phyloP scores from a whole-genome alignment of 208 protist species.

The Trypanosoma mega region DNA sequence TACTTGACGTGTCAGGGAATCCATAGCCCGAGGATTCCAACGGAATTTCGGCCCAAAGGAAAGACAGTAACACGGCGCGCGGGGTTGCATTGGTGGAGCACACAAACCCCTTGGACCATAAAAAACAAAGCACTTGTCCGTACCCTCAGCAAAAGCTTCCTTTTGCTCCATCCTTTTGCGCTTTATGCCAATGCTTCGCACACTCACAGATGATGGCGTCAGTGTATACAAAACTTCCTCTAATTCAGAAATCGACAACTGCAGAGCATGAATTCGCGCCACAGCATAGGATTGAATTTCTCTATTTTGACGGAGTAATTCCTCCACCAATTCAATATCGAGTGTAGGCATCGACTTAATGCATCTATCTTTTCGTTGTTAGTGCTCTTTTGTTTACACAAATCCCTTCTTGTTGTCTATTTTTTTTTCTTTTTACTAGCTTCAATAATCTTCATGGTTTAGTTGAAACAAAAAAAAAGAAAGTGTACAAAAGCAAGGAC shows the following conservation, averaged over 20 bases:
- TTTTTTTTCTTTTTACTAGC: no score
- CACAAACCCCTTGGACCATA: conserved; percentile 1
- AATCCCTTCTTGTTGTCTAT: no score
- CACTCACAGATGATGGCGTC: not conserved
- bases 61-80: not conserved
- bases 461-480: no score
- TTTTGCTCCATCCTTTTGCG: not conserved
- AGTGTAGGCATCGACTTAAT: not conserved
- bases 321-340: conserved; percentile 4
- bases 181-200: not conserved
- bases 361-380: not conserved
- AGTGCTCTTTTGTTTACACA: not conserved
- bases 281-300: conserved; percentile 18
- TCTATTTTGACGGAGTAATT: conserved; percentile 16
- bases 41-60: conserved; percentile 9
- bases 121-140: conserved; percentile 15
- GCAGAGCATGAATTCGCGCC: conserved; percentile 8
- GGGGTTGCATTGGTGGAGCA: conserved; percentile 3
- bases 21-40: conserved; percentile 21
- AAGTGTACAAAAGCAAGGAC: conserved; percentile 2
- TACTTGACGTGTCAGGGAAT: conserved; percentile 20
- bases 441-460: no score
- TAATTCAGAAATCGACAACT: not conserved
- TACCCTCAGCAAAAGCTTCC: not conserved
- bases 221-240: conserved; percentile 18